Conservation (phyloP, 345 rosid genomes). For the Euphorbia tirucalli region DNA sequence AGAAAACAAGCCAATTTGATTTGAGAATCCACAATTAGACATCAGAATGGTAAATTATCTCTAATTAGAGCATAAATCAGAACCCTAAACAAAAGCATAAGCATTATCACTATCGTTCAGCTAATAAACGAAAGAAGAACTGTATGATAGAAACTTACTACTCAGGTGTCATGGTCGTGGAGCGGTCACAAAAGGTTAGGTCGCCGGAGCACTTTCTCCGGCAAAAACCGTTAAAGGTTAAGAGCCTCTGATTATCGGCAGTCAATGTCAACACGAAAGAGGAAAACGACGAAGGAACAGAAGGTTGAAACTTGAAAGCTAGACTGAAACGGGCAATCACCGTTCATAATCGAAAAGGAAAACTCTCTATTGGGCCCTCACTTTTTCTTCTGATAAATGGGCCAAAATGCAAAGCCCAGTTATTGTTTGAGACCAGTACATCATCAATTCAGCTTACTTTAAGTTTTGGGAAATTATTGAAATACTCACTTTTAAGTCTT, state of each 20-base stretch:
- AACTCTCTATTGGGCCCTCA: neutral
- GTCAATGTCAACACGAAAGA: neutral
- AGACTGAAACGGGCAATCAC: neutral
- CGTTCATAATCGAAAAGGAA: neutral
- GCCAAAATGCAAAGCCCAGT: neutral
- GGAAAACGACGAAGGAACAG: neutral
- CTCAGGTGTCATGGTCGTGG: constrained; percentile 18
- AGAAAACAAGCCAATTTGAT: neutral
- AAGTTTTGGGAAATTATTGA: too few species aligned
- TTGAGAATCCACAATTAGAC: neutral
- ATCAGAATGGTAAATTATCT: neutral
- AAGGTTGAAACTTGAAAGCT: neutral
- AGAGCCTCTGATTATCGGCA: neutral
- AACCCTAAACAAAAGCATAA: neutral
- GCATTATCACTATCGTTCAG: neutral
- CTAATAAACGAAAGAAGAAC: neutral
- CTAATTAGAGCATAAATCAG: neutral
- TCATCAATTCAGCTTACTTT: too few species aligned
- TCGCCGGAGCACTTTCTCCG: constrained; percentile 6
- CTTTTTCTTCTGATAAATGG: neutral
- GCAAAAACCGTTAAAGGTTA: neutral
- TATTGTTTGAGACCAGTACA: too few species aligned
- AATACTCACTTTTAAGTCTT: too few species aligned
- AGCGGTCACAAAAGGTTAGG: neutral
- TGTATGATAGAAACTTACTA: constrained; percentile 6